Conservation (phyloP, 495 filamentous ascomycete genomes). For the Lophiostoma macrostomum region DNA sequence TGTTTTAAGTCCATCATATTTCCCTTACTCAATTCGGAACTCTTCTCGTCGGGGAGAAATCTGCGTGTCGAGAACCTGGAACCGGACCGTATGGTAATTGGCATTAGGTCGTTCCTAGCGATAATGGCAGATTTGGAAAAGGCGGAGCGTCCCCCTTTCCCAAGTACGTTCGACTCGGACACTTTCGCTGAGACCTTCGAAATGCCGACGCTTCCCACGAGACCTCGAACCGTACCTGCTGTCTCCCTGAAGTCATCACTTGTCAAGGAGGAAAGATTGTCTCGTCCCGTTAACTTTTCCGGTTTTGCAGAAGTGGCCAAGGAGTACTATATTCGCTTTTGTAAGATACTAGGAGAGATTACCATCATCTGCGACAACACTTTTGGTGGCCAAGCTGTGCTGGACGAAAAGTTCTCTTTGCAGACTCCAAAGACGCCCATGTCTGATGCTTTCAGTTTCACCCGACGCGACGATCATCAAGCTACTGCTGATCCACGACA, state of each 20-base stretch:
- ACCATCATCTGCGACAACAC: constrained; percentile 93
- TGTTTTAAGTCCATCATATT: constrained; percentile 92
- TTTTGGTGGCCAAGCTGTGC: constrained; percentile 89
- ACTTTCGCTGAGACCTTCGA: constrained; percentile 30
- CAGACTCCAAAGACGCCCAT: constrained; percentile 89
- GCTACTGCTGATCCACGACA: constrained; percentile 79
- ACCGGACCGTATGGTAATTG: constrained; percentile 93
- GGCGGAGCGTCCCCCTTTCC: constrained; percentile 79
- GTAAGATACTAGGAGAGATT: constrained; percentile 91
- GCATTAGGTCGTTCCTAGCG: constrained; percentile 86
- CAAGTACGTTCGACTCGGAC: constrained; percentile 44
- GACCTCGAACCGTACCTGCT: constrained; percentile 40
- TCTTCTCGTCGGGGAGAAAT: constrained; percentile 74
- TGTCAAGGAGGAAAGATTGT: constrained; percentile 56
- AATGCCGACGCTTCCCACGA: constrained; percentile 28
- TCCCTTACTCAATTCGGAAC: constrained; percentile 87
- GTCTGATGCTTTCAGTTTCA: constrained; percentile 88
- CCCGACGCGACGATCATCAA: constrained; percentile 72
- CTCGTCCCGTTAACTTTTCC: constrained; percentile 69
- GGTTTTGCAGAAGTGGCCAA: constrained; percentile 71
- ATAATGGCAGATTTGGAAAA: constrained; percentile 95
- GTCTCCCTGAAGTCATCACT: constrained; percentile 37
- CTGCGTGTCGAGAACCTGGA: constrained; percentile 89
- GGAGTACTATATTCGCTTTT: constrained; percentile 85
- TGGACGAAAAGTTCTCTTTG: constrained; percentile 91